Evolutionary conservation across 2,329 filamentous ascomycete species (phyloP).

Genomic region (Trichoderma brevicompactum): DNA sequence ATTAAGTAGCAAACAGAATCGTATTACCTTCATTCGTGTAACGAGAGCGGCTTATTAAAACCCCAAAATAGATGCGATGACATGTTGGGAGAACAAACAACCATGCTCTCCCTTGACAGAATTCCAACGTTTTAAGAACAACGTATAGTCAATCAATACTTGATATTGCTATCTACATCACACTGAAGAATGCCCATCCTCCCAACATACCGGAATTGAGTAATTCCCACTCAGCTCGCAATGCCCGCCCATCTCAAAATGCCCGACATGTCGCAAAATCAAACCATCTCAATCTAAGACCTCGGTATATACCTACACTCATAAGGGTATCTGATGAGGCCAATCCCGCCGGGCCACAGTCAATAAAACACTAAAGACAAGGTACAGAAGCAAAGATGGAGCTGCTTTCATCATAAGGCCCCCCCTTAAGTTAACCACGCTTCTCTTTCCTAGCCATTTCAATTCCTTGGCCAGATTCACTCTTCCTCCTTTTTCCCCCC

Average conservation of each 20-base stretch:
- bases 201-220: not conserved
- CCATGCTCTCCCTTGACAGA: too few relatives aligned
- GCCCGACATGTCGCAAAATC: slow-evolving; percentile 9
- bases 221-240: not conserved
- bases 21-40: too few relatives aligned
- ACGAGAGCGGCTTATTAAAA: too few relatives aligned
- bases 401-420: slow-evolving; percentile 14
- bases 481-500: not conserved
- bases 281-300: slow-evolving; percentile 15
- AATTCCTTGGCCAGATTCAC: slow-evolving; percentile 17
- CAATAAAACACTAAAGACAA: slow-evolving; percentile 28
- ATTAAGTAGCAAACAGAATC: too few relatives aligned
- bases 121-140: not conserved
- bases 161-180: not conserved
- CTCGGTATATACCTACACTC: slow-evolving; percentile 27
- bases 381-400: slow-evolving; percentile 25
- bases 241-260: slow-evolving; percentile 5
- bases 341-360: slow-evolving; percentile 17
- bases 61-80: too few relatives aligned
- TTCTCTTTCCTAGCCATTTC: not conserved
- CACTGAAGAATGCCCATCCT: not conserved
- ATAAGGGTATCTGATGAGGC: slow-evolving; percentile 31
- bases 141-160: not conserved
- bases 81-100: too few relatives aligned
- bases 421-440: not conserved